These are phyloP conservation scores for Litsea cubeba DNA, from an alignment of 164 flowering plant species.

Conservation along the genomic window DNA sequence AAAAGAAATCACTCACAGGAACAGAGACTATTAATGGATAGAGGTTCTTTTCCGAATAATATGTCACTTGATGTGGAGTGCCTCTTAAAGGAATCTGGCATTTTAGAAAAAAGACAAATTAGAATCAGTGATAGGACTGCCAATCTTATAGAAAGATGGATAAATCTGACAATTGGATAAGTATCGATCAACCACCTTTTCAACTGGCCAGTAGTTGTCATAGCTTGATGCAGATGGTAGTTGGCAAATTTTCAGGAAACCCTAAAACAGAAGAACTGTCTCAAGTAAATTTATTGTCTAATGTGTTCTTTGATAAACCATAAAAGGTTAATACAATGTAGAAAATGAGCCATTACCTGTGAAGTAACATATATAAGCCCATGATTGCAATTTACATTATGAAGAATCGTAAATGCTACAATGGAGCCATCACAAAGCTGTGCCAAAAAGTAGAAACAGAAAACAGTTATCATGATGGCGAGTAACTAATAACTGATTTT, in stretches of 20 bases:
- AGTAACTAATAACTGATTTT: too few species aligned
- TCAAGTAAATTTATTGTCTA: not conserved
- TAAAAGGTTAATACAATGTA: not conserved
- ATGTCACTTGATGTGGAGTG: constrained; percentile 98
- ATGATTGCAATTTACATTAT: constrained; percentile 96
- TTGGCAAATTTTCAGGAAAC: constrained; percentile 90
- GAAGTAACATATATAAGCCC: constrained; percentile 94
- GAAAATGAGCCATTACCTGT: constrained; percentile 42
- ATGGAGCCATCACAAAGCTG: constrained; percentile 97
- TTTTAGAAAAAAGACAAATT: not conserved
- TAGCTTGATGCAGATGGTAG: constrained; percentile 67
- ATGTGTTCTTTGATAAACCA: not conserved
- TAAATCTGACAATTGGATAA: not conserved
- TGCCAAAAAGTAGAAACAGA: constrained; percentile 4
- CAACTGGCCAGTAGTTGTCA: constrained; percentile 98
- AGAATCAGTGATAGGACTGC: not conserved
- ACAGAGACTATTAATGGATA: constrained; percentile 88
- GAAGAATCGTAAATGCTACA: constrained; percentile 91
- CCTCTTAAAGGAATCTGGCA: constrained; percentile 83
- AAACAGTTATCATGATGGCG: too few species aligned
- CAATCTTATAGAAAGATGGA: not conserved
- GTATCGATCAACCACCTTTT: constrained; percentile 49
- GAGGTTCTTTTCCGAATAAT: constrained; percentile 86
- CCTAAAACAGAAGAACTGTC: constrained; percentile 36
- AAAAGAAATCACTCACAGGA: constrained; percentile 61